A percentile compares a stretch with the other conserved stretches of the same genome.
Evolutionary conservation across 305 asterid genomes (phyloP).

Genomic region (Fraxinus nigra): DNA sequence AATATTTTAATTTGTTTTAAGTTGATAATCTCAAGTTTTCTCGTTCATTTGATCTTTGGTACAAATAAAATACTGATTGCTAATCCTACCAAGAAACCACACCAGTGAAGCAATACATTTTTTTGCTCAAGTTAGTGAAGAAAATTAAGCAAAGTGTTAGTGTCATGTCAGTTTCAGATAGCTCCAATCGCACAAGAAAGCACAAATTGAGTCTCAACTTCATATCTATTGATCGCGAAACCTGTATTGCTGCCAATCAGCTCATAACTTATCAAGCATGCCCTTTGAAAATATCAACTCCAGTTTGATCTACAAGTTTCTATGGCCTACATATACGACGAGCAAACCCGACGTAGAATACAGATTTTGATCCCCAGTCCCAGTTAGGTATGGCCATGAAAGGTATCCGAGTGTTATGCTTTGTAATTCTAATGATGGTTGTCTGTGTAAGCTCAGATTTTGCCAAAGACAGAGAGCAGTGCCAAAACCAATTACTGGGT

Average conservation of each 20-base stretch:
- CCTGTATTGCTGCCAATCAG: background rate
- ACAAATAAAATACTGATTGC: background rate
- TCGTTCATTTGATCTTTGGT: background rate
- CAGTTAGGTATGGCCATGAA: conserved; percentile 14
- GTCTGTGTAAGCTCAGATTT: conserved; percentile 33
- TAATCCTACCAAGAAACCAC: background rate
- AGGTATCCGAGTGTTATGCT: background rate
- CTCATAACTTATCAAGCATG: conserved; percentile 4
- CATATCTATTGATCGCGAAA: background rate
- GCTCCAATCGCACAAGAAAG: background rate
- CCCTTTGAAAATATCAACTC: background rate
- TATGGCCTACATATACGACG: background rate
- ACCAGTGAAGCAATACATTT: background rate
- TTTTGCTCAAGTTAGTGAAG: background rate
- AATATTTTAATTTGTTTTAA: background rate
- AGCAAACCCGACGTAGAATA: background rate
- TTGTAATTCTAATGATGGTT: conserved; percentile 20
- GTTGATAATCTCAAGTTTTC: background rate
- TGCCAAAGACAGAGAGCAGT: conserved; percentile 34
- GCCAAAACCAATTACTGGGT: conserved; percentile 31
- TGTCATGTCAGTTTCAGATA: conserved; percentile 13
- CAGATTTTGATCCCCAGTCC: background rate
- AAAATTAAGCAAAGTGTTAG: background rate
- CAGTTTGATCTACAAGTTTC: background rate
- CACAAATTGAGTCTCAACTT: background rate